Conservation (phyloP, 164 flowering plant genomes). For the Berberis thunbergii region DNA sequence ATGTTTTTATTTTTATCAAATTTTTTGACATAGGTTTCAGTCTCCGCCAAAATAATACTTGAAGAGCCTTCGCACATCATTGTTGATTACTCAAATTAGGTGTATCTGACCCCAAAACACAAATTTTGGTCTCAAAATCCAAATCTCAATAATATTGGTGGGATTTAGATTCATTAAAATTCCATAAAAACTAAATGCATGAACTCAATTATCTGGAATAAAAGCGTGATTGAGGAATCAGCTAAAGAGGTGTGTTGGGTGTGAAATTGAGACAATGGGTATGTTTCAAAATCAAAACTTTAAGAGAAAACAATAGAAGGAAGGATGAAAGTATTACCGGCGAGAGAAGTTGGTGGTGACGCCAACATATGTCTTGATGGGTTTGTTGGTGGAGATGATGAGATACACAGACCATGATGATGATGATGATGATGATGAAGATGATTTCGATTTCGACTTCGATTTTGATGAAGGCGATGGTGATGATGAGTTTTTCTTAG, state of each 20-base stretch:
- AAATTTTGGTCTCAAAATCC: no score
- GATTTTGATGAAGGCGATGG: background rate
- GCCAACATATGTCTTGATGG: constrained; percentile 71
- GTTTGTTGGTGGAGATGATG: constrained; percentile 53
- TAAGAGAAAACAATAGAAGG: background rate
- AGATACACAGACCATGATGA: constrained; percentile 62
- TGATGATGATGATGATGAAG: constrained; percentile 1
- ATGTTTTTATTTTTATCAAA: no score
- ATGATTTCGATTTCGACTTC: background rate
- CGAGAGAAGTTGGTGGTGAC: constrained; percentile 66
- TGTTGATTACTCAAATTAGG: no score
- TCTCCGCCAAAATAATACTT: no score
- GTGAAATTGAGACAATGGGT: background rate
- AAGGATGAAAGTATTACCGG: constrained; percentile 32
- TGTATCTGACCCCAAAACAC: no score
- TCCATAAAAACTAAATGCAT: background rate
- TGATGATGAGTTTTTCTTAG: no score
- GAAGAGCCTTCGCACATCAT: no score
- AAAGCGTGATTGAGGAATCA: no score
- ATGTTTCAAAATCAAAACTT: background rate
- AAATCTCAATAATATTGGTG: background rate
- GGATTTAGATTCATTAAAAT: background rate
- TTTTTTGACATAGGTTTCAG: no score
- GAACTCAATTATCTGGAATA: no score
- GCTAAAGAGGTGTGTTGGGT: no score